Base-by-base conservation (phyloP, 305 asterid species). In the Fraxinus albicans region DNA sequence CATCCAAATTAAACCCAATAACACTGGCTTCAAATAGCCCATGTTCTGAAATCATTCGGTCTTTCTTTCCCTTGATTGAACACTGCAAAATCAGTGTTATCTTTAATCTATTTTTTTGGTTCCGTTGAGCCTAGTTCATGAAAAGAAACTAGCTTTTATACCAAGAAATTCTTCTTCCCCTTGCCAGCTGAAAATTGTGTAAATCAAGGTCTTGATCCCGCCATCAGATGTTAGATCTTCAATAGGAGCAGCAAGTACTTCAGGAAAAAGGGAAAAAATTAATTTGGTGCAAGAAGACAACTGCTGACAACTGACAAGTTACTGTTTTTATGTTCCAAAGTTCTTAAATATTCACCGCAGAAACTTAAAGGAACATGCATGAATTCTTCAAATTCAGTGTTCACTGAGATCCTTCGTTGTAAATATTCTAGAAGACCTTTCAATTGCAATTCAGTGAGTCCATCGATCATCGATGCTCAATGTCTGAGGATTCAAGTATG, bases 251-350 rank as follows among this genome's bases (percentile, higher is more conserved):
- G 72, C 25, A 55, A n/a, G 25, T 55, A 55, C 67, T 55, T 55
- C 67, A 19, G 10, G 3, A 23, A 8, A 23, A 63, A 63, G 33
- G 72, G 17, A 23, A 21, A 42, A 80, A 69, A 42, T 60, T 38
- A 21, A 69, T 29, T 27, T 58, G 4, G 58, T 60, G 55, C 81
- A 47, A 60, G 75, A 67, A 36, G 23, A 78, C 17, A n/a, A 78
- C 27, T 19, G 36, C 85, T 79, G 88, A 81, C 90, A 85, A 58
- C 81, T 80, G 29, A 67, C 27, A 55, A 55, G 8, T 80, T 81
- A 36, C 27, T 84, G 72, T 55, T 33, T 40, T 29, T 60, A 36
- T 76, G 13, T 83, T 6, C 55, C 80, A 23, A 75, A 77, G 72
- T 78, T 47, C 73, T 70, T 79, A 77, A 87, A 77, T 72, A 77